phyloP scores from a whole-genome alignment of 2,329 filamentous ascomycete genomes.

The Furcasterigmium furcatum region DNA sequence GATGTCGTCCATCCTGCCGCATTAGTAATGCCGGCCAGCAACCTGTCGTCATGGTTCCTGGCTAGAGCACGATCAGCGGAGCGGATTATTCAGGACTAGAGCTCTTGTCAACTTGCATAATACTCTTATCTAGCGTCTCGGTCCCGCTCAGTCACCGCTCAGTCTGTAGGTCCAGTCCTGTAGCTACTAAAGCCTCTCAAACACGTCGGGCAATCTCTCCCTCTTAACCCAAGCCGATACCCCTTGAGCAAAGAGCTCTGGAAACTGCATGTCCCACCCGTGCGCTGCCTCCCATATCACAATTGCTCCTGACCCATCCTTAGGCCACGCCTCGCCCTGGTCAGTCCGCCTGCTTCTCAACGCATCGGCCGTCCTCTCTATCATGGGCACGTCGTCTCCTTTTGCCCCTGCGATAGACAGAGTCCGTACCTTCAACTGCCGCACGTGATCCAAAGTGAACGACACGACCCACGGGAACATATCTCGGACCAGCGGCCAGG shows the following conservation, averaged over 20 bases:
- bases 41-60: too few species aligned
- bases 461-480: constrained; percentile 19
- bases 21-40: too few species aligned
- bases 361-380: constrained; percentile 22
- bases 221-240: constrained; percentile 30
- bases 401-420: constrained; percentile 19
- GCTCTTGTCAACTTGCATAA: too few species aligned
- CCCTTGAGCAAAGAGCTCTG: constrained; percentile 30
- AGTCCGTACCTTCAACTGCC: constrained; percentile 19
- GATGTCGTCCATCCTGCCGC: too few species aligned
- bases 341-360: constrained; percentile 10
- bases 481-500: constrained; percentile 18
- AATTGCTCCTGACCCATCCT: constrained; percentile 21
- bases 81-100: too few species aligned
- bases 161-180: background rate
- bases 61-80: too few species aligned
- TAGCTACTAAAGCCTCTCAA: constrained; percentile 7
- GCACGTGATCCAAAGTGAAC: constrained; percentile 21
- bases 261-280: constrained; percentile 36
- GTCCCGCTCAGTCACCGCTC: too few species aligned
- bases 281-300: constrained; percentile 31
- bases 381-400: constrained; percentile 26
- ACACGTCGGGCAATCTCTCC: constrained; percentile 18
- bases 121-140: too few species aligned
- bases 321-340: constrained; percentile 16